Base-by-base conservation (phyloP, 306 rosid species). In the Myrica gale region DNA sequence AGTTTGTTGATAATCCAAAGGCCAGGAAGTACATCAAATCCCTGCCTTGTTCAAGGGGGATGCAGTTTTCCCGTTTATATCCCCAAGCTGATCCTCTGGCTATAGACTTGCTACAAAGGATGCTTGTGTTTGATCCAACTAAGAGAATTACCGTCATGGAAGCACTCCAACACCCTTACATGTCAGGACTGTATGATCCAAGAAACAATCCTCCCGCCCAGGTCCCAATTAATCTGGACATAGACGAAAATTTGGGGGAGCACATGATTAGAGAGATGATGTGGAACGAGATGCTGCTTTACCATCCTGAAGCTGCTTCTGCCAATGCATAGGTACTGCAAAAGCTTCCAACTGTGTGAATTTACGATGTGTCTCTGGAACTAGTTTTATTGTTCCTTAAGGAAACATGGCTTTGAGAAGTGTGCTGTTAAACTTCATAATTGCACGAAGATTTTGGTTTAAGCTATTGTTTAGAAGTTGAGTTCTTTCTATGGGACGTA, bases 111-210 rank as follows among this genome's bases (percentile, higher is more conserved):
- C 69, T 94, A 84, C 90, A 86, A 74, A 94, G 85, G 76, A 91
- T 90, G 95, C 90, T 94, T 20, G 88, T 87, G 43, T 90, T 94
- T 60, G 93, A 94, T 83, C 97, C 98, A 44, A 87, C 89, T 5
- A 85, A 86, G 90, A 90, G 97, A 87, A 89, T 91, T 58, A 82
- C 93, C 0, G 94, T 85, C 71, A 72, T 71, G 5, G 93, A 94
- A 71, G 96, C 98, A 48, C 92, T 94, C 48, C 96, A 86, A 76
- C 98, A 91, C 68, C 97, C 98, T 9, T 94, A 90, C 71, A 86
- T 94, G 87, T 77, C 84, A 8, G 89, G 81, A 10, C 82, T 94
- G 1, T 92, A 90, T 56, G 97, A 92, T 74, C 88, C 91, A 10
- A 72, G 81, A 62, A 45, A 57, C 52, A 76, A 88, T 71, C 86